Base-by-base conservation (phyloP, 2,329 filamentous ascomycete genomes). In the Neofusicoccum kwambonambiense region DNA sequence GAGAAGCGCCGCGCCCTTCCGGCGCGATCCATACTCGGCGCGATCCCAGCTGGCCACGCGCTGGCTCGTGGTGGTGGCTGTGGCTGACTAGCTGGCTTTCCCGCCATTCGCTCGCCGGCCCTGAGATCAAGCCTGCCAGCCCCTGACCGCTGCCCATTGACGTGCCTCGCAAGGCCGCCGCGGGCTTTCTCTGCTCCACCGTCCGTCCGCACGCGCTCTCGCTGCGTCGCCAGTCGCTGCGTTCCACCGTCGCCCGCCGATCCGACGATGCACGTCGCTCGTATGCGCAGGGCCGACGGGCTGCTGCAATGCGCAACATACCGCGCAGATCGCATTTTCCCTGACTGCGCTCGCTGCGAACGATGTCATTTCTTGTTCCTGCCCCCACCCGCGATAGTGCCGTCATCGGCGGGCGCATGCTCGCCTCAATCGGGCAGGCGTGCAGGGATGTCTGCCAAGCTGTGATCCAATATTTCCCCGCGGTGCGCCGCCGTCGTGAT, bases 61-160 rank as follows among this genome's bases (percentile, higher is more conserved):
- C 41, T 60, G 56, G 56, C 56, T 47, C 56, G 56, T 49, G 56
- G 31, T 60, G 52, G 52, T 5, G 19, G 52, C 52, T 57, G 52
- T 44, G 56, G 56, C 56, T 45, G 56, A 22, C 56, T 47, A 47
- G 41, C 56, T 47, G 17, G 31, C 56, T 37, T 35, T 22, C 9
- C n/a, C 31, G 19, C 42, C 31, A 13, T 47, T 13, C 15, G 47
- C 47, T 50, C 54, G 27, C 27, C 27, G 27, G 27, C 27, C 27
- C 27, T 31, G 27, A 31, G 22, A 45, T 41, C 35, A 45, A 58
- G 54, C 13, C 44, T 58, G 44, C 44, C 54, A 15, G 12, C 54
- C 54, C 54, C 54, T 58, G 54, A 58, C 39, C 22, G 27, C 22
- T 13, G 6, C 35, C 51, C 22, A 35, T 58, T 58, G 54, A 58